Evolutionary conservation across 2,329 filamentous ascomycete genomes (phyloP), one percentile per base, ranked within the genome.

Genomic region (Botrytis pseudocinerea): DNA sequence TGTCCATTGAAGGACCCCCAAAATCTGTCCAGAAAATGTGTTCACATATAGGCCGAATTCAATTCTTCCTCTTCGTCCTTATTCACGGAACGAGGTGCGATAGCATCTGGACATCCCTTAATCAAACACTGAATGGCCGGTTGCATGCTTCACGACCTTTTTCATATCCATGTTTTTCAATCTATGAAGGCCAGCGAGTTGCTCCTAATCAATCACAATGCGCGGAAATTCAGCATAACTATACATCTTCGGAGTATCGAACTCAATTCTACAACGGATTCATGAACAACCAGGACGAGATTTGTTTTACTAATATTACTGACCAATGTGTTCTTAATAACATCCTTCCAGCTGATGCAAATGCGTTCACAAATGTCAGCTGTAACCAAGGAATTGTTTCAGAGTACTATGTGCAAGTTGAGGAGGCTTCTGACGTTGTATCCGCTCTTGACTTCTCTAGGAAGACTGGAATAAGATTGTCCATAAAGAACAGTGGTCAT

Each of bases 391-490:
- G 76, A 51, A 75, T 63, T 48, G 61, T 77, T 4, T 70, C 74
- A 7, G 40, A 68, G 20, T 73, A 72, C 46, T 77, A 76, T 65
- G 62, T 76, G 35, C 74, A 77, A n/a, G 76, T 76, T 22, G 57
- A 70, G 32, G 70, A 38, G n/a, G 79, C 77, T 20, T 75, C 86
- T 6, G 81, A 85, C 44, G 87, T 87, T 76, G 83, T 83, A 2
- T 81, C 83, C 1, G 81, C 82, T 54, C 79, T 85, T 44, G 82
- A 85, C 32, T 76, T 87, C 42, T 80, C 85, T 4, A 76, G 85
- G 28, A 74, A 81, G 3, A 77, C 85, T 44, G 85, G 85, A 48
- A 82, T 76, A 35, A 79, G n/a, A 82, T 80, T 0, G 82, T 83
- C 8, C 82, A 74, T 78, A n/a, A 77, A 77, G 69, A 78, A 78